phyloP scores from a whole-genome alignment of 228 moss, liverwort and hornwort genomes.

The Sphagnum magellanicum region DNA sequence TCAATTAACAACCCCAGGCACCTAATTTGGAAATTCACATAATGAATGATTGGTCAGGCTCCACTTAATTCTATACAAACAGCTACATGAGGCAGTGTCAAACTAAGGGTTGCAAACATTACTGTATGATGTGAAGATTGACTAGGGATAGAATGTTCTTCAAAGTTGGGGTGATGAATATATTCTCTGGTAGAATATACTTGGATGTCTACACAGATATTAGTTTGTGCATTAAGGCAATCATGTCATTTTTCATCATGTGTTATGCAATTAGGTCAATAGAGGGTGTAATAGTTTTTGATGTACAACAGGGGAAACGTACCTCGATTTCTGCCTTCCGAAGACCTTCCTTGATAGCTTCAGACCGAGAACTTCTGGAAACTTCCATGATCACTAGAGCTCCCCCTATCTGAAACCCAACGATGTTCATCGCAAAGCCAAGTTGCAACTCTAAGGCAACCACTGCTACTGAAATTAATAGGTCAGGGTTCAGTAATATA shows the following conservation, averaged over 20 bases:
- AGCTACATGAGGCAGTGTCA: not conserved
- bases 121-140: not conserved
- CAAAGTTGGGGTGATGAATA: not conserved
- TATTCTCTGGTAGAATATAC: not conserved
- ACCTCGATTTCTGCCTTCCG: conserved; percentile 53
- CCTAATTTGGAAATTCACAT: not conserved
- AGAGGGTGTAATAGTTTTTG: not conserved
- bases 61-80: not conserved
- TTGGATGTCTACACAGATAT: too few species aligned
- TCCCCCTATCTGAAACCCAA: conserved; percentile 51
- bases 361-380: conserved; percentile 44
- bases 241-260: not conserved
- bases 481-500: too few species aligned
- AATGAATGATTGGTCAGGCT: not conserved
- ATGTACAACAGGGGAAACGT: not conserved
- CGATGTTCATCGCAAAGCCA: not conserved
- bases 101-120: not conserved
- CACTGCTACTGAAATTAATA: too few species aligned
- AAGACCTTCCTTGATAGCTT: conserved; percentile 61
- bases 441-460: not conserved
- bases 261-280: too few species aligned
- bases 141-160: not conserved
- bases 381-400: conserved; percentile 72
- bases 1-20: not conserved
- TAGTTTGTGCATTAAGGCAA: too few species aligned